Evolutionary conservation across 139 green algal species (phyloP), one percentile per base, ranked within the genome.

Genomic region (Auxenochlorella pyrenoidosa): DNA sequence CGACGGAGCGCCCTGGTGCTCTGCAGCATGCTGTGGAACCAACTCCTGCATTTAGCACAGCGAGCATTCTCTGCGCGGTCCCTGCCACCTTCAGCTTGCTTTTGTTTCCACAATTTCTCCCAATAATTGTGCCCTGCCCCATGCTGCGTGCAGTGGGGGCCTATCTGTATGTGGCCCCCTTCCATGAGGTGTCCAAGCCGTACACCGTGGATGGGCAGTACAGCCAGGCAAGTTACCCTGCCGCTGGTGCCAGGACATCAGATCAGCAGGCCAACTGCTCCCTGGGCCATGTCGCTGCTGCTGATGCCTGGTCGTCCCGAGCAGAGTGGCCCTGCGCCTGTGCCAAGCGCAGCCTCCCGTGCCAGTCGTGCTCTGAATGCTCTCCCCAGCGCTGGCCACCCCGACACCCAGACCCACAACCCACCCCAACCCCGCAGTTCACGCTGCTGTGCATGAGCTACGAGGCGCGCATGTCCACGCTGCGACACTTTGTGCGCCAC

Each of bases 391-490:
- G 28, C 59, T 30, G 12, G 13, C 59, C 59, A 68, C 3, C 22
- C 24, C 59, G 12, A 5, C 59, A 28, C 59, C 59, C 16, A 28
- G 8, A 28, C 59, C 59, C 16, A 3, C 21, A 68, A 18, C 59
- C 43, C 12, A 22, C 70, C 70, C 19, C 34, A 24, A n/a, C 38
- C 10, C 21, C 58, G 8, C 79, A 89, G 78, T 93, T 93, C 79
- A 91, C 87, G 44, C 76, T 94, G 38, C 12, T 93, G 72, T 86
- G 89, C 59, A 91, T 93, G 90, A 90, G 80, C 32, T 94, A 92
- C 38, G 85, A 90, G 18, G 82, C 83, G 15, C 73, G 92, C n/a
- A 47, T 63, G 66, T n/a, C 88, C 26, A 88, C 84, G n/a, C 91
- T 94, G 68, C 71, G 89, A n/a, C 58, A 83, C 26, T 93, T 91